These are phyloP conservation scores for Pseudogymnoascus sp. DNA, from an alignment of 2,329 filamentous ascomycete genomes.

Conservation along the genomic window DNA sequence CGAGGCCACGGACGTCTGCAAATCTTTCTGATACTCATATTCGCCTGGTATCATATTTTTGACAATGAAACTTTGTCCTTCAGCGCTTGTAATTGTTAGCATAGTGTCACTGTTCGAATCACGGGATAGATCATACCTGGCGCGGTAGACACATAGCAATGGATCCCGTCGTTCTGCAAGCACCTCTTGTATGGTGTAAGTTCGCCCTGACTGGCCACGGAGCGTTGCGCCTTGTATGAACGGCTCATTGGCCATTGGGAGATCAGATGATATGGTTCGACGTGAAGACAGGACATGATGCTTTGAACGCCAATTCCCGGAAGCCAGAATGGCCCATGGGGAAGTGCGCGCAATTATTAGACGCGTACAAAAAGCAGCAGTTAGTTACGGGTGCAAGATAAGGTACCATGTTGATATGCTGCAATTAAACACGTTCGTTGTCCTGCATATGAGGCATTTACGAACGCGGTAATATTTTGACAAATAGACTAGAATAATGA, in stretches of 20 bases:
- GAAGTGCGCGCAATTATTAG: not conserved
- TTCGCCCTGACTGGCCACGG: not conserved
- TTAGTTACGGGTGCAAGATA: not conserved
- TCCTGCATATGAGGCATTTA: not conserved
- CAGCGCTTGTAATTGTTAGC: slow-evolving; percentile 13
- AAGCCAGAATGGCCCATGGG: not conserved
- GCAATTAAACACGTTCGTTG: not conserved
- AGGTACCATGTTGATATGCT: not conserved
- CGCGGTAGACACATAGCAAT: not conserved
- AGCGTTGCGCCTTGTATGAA: not conserved
- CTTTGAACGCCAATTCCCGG: not conserved
- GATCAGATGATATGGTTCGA: not conserved
- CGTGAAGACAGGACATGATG: not conserved
- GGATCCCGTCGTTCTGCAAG: not conserved
- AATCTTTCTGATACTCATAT: slow-evolving; percentile 24
- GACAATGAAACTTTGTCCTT: slow-evolving; percentile 15
- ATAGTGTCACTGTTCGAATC: not conserved
- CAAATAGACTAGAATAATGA: not conserved
- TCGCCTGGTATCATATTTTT: slow-evolving; percentile 27
- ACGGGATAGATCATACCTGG: not conserved
- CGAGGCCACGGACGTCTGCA: slow-evolving; percentile 21
- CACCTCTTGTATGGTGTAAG: not conserved
- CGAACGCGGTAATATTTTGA: not conserved
- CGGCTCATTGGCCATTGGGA: not conserved
- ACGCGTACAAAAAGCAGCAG: not conserved